A percentile compares a stretch with the other conserved stretches of the same genome.
Evolutionary conservation across 1,139 yeast species (phyloP).

Genomic region (Taiozyma sp.): DNA sequence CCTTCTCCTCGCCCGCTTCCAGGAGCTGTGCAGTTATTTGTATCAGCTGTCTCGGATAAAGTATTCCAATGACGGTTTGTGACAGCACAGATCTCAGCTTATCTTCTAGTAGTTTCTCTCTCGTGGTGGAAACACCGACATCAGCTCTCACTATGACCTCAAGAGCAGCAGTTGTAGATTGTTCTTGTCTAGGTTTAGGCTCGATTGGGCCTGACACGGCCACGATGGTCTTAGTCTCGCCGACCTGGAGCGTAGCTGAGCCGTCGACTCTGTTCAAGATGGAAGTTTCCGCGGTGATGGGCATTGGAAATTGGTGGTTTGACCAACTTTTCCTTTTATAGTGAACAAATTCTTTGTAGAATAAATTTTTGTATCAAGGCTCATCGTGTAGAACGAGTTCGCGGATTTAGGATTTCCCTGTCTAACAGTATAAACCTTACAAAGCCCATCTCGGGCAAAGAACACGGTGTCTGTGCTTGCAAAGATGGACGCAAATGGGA

Average conservation of each 20-base stretch:
- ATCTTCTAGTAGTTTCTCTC: conserved; percentile 76
- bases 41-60: conserved; percentile 78
- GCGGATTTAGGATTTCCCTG: no score
- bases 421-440: not conserved
- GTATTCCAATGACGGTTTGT: conserved; percentile 54
- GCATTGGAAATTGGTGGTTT: not conserved
- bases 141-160: conserved; percentile 83
- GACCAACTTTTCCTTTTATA: no score
- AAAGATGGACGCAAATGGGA: not conserved
- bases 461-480: not conserved
- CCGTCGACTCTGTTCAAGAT: conserved; percentile 67
- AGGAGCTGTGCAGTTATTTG: conserved; percentile 84
- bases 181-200: conserved; percentile 76
- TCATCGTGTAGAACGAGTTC: not conserved
- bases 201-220: conserved; percentile 92
- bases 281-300: conserved; percentile 19
- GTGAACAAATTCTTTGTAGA: not conserved
- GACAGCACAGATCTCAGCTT: conserved; percentile 58
- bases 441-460: not conserved
- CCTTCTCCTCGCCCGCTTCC: conserved; percentile 46
- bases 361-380: not conserved
- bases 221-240: conserved; percentile 54
- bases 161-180: conserved; percentile 71
- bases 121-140: conserved; percentile 63
- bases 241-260: conserved; percentile 53